Percentiles rank a stretch among this genome's conserved stretches.
phyloP scores from a whole-genome alignment of 1,139 yeast genomes.

The Zhuliangozyma blackwelliae region DNA sequence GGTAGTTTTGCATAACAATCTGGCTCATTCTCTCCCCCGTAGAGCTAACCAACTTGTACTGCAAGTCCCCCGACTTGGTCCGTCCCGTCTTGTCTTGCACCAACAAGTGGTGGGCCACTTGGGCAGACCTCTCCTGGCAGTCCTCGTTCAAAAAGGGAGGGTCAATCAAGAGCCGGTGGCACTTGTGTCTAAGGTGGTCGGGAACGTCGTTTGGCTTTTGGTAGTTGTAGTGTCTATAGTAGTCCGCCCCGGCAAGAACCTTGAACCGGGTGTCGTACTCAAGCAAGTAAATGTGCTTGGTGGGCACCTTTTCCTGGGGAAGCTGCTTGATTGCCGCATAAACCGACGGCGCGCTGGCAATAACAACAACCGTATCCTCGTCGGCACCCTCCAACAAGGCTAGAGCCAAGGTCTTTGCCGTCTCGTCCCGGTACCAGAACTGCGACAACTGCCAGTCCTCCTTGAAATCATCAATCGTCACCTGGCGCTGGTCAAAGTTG shows the following conservation, averaged over 20 bases:
- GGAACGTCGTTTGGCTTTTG: slow-evolving; percentile 63
- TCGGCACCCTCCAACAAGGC: slow-evolving; percentile 76
- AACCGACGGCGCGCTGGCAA: slow-evolving; percentile 89
- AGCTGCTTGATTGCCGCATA: slow-evolving; percentile 71
- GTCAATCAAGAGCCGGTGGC: slow-evolving; percentile 75
- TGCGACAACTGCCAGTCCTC: slow-evolving; percentile 96
- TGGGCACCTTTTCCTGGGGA: slow-evolving; percentile 52
- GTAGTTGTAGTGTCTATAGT: slow-evolving; percentile 73
- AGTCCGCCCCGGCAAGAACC: slow-evolving; percentile 61
- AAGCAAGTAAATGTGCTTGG: slow-evolving; percentile 64
- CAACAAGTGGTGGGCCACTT: slow-evolving; percentile 62
- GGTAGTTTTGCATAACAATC: slow-evolving; percentile 56
- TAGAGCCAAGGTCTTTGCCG: slow-evolving; percentile 63
- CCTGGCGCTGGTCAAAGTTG: slow-evolving; percentile 29
- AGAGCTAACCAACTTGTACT: slow-evolving; percentile 59
- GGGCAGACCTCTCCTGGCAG: slow-evolving; percentile 73
- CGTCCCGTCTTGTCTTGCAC: slow-evolving; percentile 32
- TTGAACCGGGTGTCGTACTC: slow-evolving; percentile 78
- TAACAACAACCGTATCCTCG: slow-evolving; percentile 61
- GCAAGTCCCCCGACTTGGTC: slow-evolving; percentile 37
- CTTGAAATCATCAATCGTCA: slow-evolving; percentile 61
- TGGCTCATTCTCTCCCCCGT: slow-evolving; percentile 87
- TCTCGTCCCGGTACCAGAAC: slow-evolving; percentile 77
- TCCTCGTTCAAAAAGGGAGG: slow-evolving; percentile 84
- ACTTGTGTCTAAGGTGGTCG: slow-evolving; percentile 52